Conservation (phyloP, 441 rosid species). For the Populus hybrid region DNA sequence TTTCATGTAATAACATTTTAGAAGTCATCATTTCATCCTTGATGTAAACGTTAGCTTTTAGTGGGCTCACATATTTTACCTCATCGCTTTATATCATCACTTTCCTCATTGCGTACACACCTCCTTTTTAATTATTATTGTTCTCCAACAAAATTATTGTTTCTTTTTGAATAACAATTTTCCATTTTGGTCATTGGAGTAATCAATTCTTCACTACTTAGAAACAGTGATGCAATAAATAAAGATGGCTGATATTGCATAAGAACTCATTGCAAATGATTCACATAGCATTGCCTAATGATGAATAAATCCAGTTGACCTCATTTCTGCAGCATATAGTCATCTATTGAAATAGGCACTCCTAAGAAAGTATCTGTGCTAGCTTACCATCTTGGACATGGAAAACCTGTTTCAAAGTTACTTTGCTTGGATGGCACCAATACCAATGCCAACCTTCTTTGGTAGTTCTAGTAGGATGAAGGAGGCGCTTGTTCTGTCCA, state of each 20-base stretch:
- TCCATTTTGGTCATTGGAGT: not conserved
- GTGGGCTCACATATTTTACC: not conserved
- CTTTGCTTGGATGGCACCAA: not conserved
- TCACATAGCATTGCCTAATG: not conserved
- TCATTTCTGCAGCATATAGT: not conserved
- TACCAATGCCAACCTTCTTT: not conserved
- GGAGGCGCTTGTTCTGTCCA: not conserved
- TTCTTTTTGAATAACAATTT: not conserved
- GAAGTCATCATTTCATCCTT: not conserved
- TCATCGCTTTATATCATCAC: not conserved
- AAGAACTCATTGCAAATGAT: not conserved
- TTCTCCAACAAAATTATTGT: not conserved
- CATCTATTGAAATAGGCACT: not conserved
- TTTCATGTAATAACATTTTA: not conserved
- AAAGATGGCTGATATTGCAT: not conserved
- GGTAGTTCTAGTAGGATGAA: not conserved
- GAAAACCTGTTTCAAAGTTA: not conserved
- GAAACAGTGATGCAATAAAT: not conserved
- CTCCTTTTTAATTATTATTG: not conserved
- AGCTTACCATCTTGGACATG: not conserved
- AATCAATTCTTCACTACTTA: not conserved
- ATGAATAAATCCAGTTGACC: not conserved
- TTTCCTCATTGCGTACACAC: not conserved
- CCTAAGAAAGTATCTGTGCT: not conserved
- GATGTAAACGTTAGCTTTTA: not conserved